Base-by-base conservation (phyloP, 257 asterid species). In the Solanum gracilifrons region DNA sequence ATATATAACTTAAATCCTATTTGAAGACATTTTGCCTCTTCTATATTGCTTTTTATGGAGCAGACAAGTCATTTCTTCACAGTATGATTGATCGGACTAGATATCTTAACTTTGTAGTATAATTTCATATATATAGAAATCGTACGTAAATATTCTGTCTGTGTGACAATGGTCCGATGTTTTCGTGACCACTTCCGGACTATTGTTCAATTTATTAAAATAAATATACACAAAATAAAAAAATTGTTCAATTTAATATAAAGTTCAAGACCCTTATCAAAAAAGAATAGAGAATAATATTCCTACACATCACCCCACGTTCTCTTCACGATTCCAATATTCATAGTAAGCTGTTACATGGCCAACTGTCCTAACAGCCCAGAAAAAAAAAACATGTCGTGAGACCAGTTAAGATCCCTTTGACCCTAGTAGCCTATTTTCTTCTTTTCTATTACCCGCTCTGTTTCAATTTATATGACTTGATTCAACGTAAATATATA, bases 261-360 rank as follows among this genome's bases (percentile, higher is more conserved):
- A 83, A 37, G 55, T 77, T 31, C 31, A 10, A 43, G 25, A 86
- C 48, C 86, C 37, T 43, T 43, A 43, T 79, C 77, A 82, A 86
- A 86, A 79, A 41, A 62, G 86, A 79, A 83, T 86, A 84, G 25
- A 82, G 64, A 84, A 51, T 62, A 35, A 86, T 80, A 88, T 89
- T 88, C 90, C 88, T 48, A 82, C 96, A 87, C 93, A 92, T 88
- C 94, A 91, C 85, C 88, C 92, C 95, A 90, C 92, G 92, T 93
- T 93, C 92, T 93, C 91, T 77, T 75, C 72, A 72, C 87, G 84
- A 39, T 62, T 82, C 89, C 91, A 90, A 88, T 77, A 77, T 77
- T 88, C 90, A 89, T 90, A 71, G 76, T 31, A 43, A 89, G 87
- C 89, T 85, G 89, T 89, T 87, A 86, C 88, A 77, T 48, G 90